Percentiles rank a stretch among this genome's conserved stretches.
These are phyloP conservation scores for Nyssa sinensis DNA, from an alignment of 148 eudicot species.

Conservation along the genomic window DNA sequence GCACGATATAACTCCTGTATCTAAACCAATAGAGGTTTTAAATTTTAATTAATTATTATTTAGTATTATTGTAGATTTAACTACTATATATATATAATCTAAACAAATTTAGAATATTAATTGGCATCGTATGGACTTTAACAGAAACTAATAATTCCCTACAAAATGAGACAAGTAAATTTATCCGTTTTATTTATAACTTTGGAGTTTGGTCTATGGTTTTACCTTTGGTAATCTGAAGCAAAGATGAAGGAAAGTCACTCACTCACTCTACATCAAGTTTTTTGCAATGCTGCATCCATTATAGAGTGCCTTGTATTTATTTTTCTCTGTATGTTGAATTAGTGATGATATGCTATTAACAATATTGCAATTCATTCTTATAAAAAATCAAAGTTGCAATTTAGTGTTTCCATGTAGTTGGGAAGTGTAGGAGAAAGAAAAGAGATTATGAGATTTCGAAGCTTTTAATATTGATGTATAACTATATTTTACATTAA, in stretches of 20 bases:
- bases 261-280: not conserved
- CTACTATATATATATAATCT: not conserved
- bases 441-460: not conserved
- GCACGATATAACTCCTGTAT: not conserved
- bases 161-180: not conserved
- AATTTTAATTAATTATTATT: too few relatives aligned
- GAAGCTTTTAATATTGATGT: not conserved
- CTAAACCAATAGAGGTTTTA: not conserved
- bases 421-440: not conserved
- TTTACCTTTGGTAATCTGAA: not conserved
- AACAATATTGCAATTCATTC: not conserved
- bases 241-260: not conserved
- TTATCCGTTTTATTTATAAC: not conserved
- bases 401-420: not conserved
- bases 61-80: not conserved
- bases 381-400: too few relatives aligned
- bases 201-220: too few relatives aligned
- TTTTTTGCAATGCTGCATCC: not conserved
- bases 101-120: too few relatives aligned
- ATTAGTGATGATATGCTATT: not conserved
- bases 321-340: not conserved
- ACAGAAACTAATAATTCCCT: not conserved
- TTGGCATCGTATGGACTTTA: too few relatives aligned
- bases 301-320: not conserved
- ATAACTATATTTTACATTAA: not conserved